A percentile compares a stretch with the other conserved stretches of the same genome.
Conservation (phyloP, 306 rosid genomes). For the Castanea sativa region DNA sequence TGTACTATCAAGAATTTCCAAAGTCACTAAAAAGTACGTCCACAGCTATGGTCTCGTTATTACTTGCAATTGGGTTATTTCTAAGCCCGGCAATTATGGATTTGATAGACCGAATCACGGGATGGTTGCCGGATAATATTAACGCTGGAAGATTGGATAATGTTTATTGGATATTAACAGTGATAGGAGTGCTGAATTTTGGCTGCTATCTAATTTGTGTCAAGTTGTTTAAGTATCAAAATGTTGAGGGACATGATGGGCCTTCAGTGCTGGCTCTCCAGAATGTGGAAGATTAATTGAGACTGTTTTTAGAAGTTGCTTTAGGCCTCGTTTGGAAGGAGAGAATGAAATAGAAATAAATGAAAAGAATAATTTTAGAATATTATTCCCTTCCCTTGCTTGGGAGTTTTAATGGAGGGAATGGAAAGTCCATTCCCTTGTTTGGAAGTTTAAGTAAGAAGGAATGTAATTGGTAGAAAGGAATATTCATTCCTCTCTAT, state of each 20-base stretch:
- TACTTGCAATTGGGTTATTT: constrained; percentile 26
- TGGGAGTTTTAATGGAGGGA: no score
- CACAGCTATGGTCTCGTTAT: constrained; percentile 27
- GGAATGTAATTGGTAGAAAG: no score
- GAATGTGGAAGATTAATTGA: no score
- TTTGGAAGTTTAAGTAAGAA: no score
- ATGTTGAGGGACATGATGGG: background rate
- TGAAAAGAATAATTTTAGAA: no score
- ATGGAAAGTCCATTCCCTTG: no score
- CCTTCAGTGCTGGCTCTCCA: background rate
- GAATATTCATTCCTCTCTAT: no score
- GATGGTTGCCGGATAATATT: constrained; percentile 25
- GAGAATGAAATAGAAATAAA: no score
- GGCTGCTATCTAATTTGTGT: constrained; percentile 18
- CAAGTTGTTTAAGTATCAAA: background rate
- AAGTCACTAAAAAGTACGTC: constrained; percentile 27
- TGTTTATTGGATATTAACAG: constrained; percentile 21
- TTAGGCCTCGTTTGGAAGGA: no score
- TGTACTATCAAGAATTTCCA: constrained; percentile 27
- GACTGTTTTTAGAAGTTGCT: no score
- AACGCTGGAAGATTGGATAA: constrained; percentile 27
- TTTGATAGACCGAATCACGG: constrained; percentile 3
- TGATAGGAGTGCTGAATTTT: constrained; percentile 16
- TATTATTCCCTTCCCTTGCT: no score
- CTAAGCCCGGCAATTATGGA: constrained; percentile 19